Evolutionary conservation across 1,139 yeast species (phyloP).

Genomic region (Zygosaccharomyces sapae): DNA sequence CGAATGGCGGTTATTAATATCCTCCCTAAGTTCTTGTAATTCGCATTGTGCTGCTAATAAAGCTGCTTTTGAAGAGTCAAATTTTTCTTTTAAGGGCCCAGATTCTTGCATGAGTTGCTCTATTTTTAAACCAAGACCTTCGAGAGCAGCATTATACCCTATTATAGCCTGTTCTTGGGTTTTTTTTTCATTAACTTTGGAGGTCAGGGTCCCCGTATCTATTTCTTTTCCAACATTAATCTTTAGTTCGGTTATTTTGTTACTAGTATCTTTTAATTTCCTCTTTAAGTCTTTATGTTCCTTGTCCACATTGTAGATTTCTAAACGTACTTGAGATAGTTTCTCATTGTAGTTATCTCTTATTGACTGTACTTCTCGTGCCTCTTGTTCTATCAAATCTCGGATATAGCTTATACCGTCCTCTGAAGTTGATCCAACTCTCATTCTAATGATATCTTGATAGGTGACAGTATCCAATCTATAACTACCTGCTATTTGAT

Average conservation of each 20-base stretch:
- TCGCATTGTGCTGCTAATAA: slow-evolving; percentile 13
- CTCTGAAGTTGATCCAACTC: slow-evolving; percentile 24
- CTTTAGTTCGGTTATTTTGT: slow-evolving; percentile 24
- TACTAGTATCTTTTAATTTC: slow-evolving; percentile 18
- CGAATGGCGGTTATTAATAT: slow-evolving; percentile 28
- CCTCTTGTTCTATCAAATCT: slow-evolving; percentile 28
- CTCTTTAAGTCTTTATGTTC: slow-evolving; percentile 13
- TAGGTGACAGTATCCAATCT: slow-evolving; percentile 58
- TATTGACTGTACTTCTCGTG: slow-evolving; percentile 22
- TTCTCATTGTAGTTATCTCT: slow-evolving; percentile 18
- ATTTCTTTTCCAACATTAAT: slow-evolving; percentile 34
- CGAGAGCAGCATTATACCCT: slow-evolving; percentile 29
- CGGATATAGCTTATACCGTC: slow-evolving; percentile 28
- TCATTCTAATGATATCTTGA: slow-evolving; percentile 25
- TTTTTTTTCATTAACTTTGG: slow-evolving; percentile 33
- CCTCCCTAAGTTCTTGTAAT: slow-evolving; percentile 25
- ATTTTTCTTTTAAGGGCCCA: slow-evolving; percentile 24
- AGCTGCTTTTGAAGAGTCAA: slow-evolving; percentile 20
- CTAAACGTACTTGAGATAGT: slow-evolving; percentile 14
- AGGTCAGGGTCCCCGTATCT: slow-evolving; percentile 41
- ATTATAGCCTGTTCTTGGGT: slow-evolving; percentile 30
- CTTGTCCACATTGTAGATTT: slow-evolving; percentile 12
- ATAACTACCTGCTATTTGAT: slow-evolving; percentile 45
- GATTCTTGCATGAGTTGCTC: slow-evolving; percentile 23
- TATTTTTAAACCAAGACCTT: slow-evolving; percentile 29